phyloP scores from a whole-genome alignment of 2,329 filamentous ascomycete genomes.

The Rhinocladiella mackenziei region DNA sequence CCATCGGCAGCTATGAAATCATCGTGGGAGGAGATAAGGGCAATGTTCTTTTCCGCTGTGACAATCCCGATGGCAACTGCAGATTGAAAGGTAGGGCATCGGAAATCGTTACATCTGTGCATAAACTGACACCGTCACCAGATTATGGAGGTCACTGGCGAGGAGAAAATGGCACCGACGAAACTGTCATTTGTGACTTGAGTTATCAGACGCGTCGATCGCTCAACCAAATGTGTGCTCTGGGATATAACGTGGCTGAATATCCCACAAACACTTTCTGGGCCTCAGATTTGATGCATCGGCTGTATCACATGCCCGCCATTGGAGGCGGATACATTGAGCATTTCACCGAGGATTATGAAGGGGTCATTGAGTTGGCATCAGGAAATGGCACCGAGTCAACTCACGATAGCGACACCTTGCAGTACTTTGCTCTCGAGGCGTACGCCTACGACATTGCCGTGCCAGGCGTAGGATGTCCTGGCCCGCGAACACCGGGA shows the following conservation, averaged over 20 bases:
- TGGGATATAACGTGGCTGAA: constrained; percentile 59
- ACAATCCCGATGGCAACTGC: constrained; percentile 65
- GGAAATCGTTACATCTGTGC: constrained; percentile 1
- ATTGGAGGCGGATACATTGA: constrained; percentile 59
- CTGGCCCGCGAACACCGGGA: constrained; percentile 37
- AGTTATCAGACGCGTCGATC: constrained; percentile 57
- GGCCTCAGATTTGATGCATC: constrained; percentile 64
- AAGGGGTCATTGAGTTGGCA: constrained; percentile 52
- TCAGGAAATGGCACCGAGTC: constrained; percentile 46
- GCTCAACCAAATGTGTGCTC: constrained; percentile 57
- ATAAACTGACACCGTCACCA: not conserved
- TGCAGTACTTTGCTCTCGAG: constrained; percentile 67
- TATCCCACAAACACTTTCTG: constrained; percentile 59
- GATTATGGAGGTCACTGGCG: constrained; percentile 62
- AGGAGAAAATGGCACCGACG: constrained; percentile 58
- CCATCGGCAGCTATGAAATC: constrained; percentile 60
- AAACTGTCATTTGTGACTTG: constrained; percentile 66
- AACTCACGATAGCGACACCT: constrained; percentile 56
- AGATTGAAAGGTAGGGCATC: constrained; percentile 42
- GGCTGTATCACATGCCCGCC: constrained; percentile 59
- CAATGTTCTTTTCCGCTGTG: constrained; percentile 61
- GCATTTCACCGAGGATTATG: constrained; percentile 60
- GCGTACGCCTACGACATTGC: constrained; percentile 63
- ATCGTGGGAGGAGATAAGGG: constrained; percentile 56
- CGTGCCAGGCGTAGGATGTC: constrained; percentile 59